Evolutionary conservation across 805 yeast species (phyloP).

Genomic region (Lipomyces yamadae): DNA sequence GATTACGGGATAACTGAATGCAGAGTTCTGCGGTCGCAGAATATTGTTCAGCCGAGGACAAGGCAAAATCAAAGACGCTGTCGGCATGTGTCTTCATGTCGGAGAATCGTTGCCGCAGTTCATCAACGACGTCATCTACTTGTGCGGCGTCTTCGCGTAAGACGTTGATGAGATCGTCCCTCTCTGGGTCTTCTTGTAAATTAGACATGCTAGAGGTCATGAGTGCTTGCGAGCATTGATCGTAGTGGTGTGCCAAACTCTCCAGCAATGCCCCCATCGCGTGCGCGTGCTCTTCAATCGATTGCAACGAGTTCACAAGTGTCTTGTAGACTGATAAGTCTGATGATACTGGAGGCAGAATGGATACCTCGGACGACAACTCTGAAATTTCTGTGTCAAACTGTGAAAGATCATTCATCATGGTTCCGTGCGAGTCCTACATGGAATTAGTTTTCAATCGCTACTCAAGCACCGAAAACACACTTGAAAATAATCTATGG

Average conservation of each 20-base stretch:
- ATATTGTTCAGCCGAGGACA: conserved; percentile 12
- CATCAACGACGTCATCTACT: conserved; percentile 41
- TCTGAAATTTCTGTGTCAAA: conserved; percentile 44
- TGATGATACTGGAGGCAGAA: neutral
- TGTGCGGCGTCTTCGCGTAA: conserved; percentile 48
- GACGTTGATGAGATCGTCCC: conserved; percentile 62
- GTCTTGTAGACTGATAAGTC: neutral
- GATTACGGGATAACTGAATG: conserved; percentile 1
- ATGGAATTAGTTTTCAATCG: neutral
- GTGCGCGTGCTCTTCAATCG: conserved; percentile 53
- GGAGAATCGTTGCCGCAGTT: conserved; percentile 26
- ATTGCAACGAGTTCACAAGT: conserved; percentile 26
- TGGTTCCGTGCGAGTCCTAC: conserved; percentile 14
- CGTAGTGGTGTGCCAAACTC: conserved; percentile 80
- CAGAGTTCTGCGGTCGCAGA: conserved; percentile 2
- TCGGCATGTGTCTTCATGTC: conserved; percentile 23
- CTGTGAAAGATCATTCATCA: conserved; percentile 41
- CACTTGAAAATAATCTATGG: conserved; percentile 46
- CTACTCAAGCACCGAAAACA: neutral
- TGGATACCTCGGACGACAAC: conserved; percentile 42
- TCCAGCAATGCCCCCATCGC: conserved; percentile 73
- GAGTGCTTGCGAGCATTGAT: conserved; percentile 66
- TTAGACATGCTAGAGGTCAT: conserved; percentile 48
- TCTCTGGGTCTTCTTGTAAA: conserved; percentile 45
- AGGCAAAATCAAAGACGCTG: conserved; percentile 23